These are phyloP conservation scores for Lithohypha guttulata DNA, from an alignment of 2,329 filamentous ascomycete species.

Conservation along the genomic window DNA sequence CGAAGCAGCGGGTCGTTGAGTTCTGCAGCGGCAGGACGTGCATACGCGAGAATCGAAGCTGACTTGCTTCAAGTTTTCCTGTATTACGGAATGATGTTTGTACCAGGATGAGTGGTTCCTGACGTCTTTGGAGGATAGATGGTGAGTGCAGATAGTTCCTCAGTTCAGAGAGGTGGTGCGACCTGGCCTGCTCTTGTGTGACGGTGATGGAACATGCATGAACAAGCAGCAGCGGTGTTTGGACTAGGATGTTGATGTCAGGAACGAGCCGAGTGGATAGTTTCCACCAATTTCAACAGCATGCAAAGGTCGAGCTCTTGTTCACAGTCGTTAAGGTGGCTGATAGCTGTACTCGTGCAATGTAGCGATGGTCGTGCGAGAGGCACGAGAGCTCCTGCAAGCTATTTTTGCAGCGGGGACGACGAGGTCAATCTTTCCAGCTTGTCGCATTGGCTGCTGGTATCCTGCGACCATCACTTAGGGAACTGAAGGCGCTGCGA, in stretches of 20 bases:
- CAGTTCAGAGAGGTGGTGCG: neutral
- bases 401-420: neutral
- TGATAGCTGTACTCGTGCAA: slow-evolving; percentile 7
- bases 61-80: slow-evolving; percentile 1
- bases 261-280: neutral
- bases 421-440: neutral
- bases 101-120: neutral
- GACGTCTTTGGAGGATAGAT: neutral
- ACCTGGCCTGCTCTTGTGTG: slow-evolving; percentile 1
- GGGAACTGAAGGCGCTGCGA: no score
- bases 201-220: slow-evolving; percentile 9
- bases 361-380: slow-evolving; percentile 4
- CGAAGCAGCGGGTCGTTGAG: neutral
- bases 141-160: neutral
- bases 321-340: slow-evolving; percentile 7
- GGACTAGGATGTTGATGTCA: slow-evolving; percentile 4
- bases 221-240: neutral
- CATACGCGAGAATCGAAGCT: slow-evolving; percentile 5
- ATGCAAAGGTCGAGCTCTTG: neutral
- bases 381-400: neutral
- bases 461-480: no score
- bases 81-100: neutral
- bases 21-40: slow-evolving; percentile 2
- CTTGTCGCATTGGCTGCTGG: no score
- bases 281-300: neutral